Evolutionary conservation across 2,329 filamentous ascomycete genomes (phyloP).

Genomic region (Phoma herbarum): DNA sequence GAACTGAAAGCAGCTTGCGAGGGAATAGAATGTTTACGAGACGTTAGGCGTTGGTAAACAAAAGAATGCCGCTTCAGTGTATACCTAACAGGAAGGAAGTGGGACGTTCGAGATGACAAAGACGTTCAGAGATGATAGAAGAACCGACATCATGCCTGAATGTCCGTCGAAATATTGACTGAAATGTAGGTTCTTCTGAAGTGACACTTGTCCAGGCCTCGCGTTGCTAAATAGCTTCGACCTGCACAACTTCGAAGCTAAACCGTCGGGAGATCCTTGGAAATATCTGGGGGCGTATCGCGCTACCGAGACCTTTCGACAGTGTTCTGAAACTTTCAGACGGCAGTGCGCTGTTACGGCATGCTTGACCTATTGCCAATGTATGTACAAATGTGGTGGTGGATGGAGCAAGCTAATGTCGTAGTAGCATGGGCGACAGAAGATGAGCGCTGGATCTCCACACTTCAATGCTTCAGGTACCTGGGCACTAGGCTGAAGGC

Average conservation of each 20-base stretch:
- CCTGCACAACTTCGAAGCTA: too few relatives aligned
- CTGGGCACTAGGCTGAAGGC: constrained; percentile 1
- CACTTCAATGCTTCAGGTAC: background rate
- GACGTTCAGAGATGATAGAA: background rate
- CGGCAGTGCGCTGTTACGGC: too few relatives aligned
- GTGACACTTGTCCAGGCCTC: background rate
- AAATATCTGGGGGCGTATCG: background rate
- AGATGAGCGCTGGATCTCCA: background rate
- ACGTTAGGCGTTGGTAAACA: background rate
- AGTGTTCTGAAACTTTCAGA: too few relatives aligned
- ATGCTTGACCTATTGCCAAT: too few relatives aligned
- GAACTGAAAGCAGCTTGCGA: background rate
- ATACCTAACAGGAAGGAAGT: background rate
- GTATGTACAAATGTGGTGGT: background rate
- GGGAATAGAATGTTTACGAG: background rate
- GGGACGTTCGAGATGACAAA: background rate
- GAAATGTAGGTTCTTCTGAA: background rate
- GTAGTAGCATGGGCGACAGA: too few relatives aligned
- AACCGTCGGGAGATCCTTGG: too few relatives aligned
- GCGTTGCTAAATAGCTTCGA: too few relatives aligned
- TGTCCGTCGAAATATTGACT: background rate
- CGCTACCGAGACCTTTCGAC: background rate
- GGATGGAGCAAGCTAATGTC: background rate
- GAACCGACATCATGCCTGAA: background rate
- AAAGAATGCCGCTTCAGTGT: background rate